phyloP scores from a whole-genome alignment of 129 eudicot species.

The Cynara cardunculus region DNA sequence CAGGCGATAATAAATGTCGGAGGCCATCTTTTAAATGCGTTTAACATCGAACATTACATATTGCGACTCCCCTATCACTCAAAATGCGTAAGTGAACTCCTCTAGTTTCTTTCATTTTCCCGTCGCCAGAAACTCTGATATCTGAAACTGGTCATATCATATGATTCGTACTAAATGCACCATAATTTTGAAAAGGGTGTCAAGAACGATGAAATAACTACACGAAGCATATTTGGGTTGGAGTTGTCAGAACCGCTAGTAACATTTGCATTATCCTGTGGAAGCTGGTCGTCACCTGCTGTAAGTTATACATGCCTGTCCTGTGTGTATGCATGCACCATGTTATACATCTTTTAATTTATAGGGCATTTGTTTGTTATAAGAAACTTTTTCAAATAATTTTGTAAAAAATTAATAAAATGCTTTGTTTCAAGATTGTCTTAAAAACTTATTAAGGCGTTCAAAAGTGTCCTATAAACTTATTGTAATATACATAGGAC shows the following conservation, averaged over 20 bases:
- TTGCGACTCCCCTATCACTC: slow-evolving; percentile 72
- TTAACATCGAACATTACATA: slow-evolving; percentile 80
- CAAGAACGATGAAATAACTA: slow-evolving; percentile 52
- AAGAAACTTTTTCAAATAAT: no score
- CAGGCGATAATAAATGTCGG: slow-evolving; percentile 84
- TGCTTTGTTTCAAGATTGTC: no score
- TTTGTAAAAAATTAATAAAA: no score
- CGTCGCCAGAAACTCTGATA: background rate
- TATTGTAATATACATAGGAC: no score
- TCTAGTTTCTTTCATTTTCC: background rate
- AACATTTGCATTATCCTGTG: slow-evolving; percentile 85
- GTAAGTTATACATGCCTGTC: slow-evolving; percentile 56
- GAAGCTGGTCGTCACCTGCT: slow-evolving; percentile 97
- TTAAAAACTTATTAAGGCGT: background rate
- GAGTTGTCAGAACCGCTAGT: slow-evolving; percentile 82
- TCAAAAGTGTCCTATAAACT: background rate
- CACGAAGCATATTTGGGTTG: slow-evolving; percentile 58
- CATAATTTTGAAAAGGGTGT: slow-evolving; percentile 56
- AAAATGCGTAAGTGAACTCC: slow-evolving; percentile 48
- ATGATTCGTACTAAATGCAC: slow-evolving; percentile 9
- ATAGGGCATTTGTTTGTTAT: no score
- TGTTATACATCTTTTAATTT: no score
- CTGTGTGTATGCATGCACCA: no score
- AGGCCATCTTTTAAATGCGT: slow-evolving; percentile 68
- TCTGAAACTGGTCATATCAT: background rate